Base-by-base conservation (phyloP, 768 basidiomycete species). In the Agrocybe praecox region DNA sequence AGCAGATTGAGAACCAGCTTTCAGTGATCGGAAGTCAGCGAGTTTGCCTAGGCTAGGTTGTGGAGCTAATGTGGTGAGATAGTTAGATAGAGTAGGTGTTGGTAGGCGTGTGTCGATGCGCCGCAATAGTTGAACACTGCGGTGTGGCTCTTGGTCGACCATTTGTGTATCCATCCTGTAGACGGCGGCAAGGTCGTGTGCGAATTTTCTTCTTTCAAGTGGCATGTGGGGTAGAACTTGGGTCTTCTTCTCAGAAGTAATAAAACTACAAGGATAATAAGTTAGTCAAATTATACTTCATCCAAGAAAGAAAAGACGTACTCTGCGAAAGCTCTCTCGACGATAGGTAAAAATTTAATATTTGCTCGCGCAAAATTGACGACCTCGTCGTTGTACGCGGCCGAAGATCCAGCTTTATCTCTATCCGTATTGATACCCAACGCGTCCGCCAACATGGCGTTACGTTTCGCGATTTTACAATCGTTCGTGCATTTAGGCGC, bases 141-240 rank as follows among this genome's bases (percentile, higher is more conserved):
- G 79, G 65, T 90, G 82, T 0, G 96, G 96, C 63, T 97, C 96
- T 64, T 90, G 90, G 68, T 98, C 96, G 18, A 99, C 84, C 77
- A 94, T 85, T 62, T 90, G 84, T 0, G 89, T 86, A 58, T 92
- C 89, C 68, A 98, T 84, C 18, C 92, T 80, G 67, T 96, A 98
- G 5, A 88, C 74, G 7, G 81, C 75, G 1, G 93, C 91, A 19
- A 97, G 80, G 60, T 87, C 84, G 52, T 86, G 82, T 4, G 95
- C 92, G 68, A 97, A 96, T 63, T 91, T 88, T 47, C 95, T 82
- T 55, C 91, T 85, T 7, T 88, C 83, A 5, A 77, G 78, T 19
- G 90, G 86, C 92, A 92, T 95, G 54, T 86, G 85, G 0, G 94
- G 93, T 49, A 97, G 69, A 1, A 92, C 82, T 57, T 89, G 87